phyloP scores from a whole-genome alignment of 75 land plant species.

The Selaginella tamariscina region DNA sequence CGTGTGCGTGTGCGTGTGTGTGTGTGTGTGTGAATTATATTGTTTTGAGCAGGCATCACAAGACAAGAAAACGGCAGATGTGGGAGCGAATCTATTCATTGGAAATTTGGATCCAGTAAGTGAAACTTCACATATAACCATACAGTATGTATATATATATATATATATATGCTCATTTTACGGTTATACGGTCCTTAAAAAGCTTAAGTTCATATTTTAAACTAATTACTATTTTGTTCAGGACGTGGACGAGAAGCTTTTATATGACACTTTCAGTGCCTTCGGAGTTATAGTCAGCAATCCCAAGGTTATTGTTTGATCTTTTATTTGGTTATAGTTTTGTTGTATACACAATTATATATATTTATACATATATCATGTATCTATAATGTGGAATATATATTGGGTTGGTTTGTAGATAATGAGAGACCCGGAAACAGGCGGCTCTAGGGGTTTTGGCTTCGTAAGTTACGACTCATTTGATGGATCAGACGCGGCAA shows the following conservation, averaged over 20 bases:
- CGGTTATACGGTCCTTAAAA: background rate
- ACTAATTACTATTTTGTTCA: slow-evolving; percentile 23
- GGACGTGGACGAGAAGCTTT: slow-evolving; percentile 98
- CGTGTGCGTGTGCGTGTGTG: background rate
- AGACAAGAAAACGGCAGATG: slow-evolving; percentile 99
- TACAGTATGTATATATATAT: background rate
- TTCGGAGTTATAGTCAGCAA: slow-evolving; percentile 98
- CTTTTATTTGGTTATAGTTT: too few relatives aligned
- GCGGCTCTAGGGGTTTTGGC: slow-evolving; percentile 95
- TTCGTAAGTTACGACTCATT: slow-evolving; percentile 98
- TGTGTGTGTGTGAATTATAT: background rate
- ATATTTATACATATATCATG: too few relatives aligned
- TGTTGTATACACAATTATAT: too few relatives aligned
- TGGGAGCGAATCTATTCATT: slow-evolving; percentile 94
- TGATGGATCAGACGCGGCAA: slow-evolving; percentile 98
- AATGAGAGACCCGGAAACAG: slow-evolving; percentile 98
- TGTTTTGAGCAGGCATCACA: slow-evolving; percentile 67
- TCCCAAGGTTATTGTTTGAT: slow-evolving; percentile 60
- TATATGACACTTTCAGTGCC: slow-evolving; percentile 97
- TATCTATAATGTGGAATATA: background rate
- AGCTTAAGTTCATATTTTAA: background rate
- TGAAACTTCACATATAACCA: background rate
- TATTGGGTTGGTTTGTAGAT: slow-evolving; percentile 37
- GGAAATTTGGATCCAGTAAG: slow-evolving; percentile 97
- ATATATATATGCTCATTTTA: background rate